Percentiles rank a stretch among this genome's conserved stretches.
These are phyloP conservation scores for Verticillium nonalfalfae DNA, from an alignment of 2,329 filamentous ascomycete genomes.

Conservation along the genomic window DNA sequence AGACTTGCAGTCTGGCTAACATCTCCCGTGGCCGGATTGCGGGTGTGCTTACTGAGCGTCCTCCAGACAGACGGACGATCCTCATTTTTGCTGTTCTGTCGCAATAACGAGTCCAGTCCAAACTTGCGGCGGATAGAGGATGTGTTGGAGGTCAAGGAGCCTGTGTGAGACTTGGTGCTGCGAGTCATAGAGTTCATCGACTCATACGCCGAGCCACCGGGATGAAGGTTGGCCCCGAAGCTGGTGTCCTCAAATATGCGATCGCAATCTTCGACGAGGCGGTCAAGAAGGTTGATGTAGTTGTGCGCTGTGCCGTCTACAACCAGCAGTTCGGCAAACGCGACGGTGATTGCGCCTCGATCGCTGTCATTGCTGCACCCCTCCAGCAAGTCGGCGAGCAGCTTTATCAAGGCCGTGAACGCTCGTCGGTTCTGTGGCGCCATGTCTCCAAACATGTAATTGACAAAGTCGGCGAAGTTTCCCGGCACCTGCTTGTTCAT, in stretches of 20 bases:
- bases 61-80: constrained; percentile 78
- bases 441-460: constrained; percentile 58
- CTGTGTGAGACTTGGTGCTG: constrained; percentile 57
- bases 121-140: constrained; percentile 83
- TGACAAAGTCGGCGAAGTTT: constrained; percentile 67
- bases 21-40: constrained; percentile 54
- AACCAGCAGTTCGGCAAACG: constrained; percentile 83
- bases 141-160: constrained; percentile 77
- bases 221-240: constrained; percentile 28
- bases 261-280: constrained; percentile 83
- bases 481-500: constrained; percentile 61
- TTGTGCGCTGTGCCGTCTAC: constrained; percentile 70
- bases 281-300: constrained; percentile 83
- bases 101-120: constrained; percentile 68
- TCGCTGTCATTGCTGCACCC: constrained; percentile 89
- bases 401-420: constrained; percentile 75
- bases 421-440: constrained; percentile 67
- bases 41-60: constrained; percentile 76
- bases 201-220: constrained; percentile 42
- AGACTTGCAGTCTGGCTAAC: constrained; percentile 50
- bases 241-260: constrained; percentile 69
- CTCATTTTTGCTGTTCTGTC: constrained; percentile 71
- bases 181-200: constrained; percentile 50
- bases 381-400: constrained; percentile 81
- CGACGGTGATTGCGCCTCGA: constrained; percentile 77